phyloP scores from a whole-genome alignment of 1,284 basidiomycete species.

The Phaffia rhodozyma region DNA sequence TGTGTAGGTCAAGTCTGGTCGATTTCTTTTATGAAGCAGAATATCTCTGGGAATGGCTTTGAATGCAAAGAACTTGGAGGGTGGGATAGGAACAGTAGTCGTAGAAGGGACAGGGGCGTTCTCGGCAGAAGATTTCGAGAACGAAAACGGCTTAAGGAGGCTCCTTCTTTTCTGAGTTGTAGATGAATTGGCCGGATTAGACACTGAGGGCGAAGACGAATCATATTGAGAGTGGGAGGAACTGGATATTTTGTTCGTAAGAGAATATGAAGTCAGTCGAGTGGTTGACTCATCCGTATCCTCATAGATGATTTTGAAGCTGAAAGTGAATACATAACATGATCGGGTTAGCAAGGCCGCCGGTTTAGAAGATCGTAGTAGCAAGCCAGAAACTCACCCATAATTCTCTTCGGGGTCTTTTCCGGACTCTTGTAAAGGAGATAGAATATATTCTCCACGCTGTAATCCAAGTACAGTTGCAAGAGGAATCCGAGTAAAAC shows the following conservation, averaged over 20 bases:
- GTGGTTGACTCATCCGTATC: slow-evolving; percentile 45
- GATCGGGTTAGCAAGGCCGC: not conserved
- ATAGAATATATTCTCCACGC: slow-evolving; percentile 86
- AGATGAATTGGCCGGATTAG: not conserved
- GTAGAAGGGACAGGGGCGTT: not conserved
- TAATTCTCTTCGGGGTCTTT: slow-evolving; percentile 55
- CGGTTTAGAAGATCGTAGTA: not conserved
- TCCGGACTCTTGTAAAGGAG: slow-evolving; percentile 76
- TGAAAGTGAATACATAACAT: slow-evolving; percentile 27
- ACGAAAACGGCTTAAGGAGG: slow-evolving; percentile 1
- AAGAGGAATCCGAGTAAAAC: slow-evolving; percentile 56
- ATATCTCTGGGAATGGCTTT: slow-evolving; percentile 38
- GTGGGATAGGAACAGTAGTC: not conserved
- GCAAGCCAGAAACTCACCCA: slow-evolving; percentile 21
- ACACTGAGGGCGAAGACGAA: not conserved
- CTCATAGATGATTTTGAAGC: slow-evolving; percentile 65
- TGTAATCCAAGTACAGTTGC: slow-evolving; percentile 68
- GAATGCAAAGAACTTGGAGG: slow-evolving; percentile 32
- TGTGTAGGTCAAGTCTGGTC: slow-evolving; percentile 41
- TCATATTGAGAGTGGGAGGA: not conserved
- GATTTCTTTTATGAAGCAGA: slow-evolving; percentile 19
- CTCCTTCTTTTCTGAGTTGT: not conserved
- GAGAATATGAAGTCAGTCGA: slow-evolving; percentile 67
- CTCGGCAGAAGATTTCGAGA: not conserved
- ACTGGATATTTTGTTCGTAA: slow-evolving; percentile 45